Conservation (phyloP, 495 filamentous ascomycete genomes). For the Talaromyces stipitatus region DNA sequence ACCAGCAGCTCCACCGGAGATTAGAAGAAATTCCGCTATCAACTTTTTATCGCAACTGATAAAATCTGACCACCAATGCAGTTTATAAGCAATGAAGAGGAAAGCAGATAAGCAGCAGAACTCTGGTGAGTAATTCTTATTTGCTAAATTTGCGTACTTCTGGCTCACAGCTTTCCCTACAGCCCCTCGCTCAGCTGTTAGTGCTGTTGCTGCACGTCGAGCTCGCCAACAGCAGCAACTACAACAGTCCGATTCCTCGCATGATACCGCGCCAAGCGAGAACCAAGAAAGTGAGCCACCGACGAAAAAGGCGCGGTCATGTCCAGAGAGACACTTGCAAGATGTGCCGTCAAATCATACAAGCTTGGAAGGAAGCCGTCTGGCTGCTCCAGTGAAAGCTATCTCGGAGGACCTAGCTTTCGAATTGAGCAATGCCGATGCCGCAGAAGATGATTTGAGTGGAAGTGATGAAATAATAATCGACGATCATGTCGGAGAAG, state of each 20-base stretch:
- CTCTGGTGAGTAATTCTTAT: constrained; percentile 19
- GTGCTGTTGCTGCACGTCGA: constrained; percentile 40
- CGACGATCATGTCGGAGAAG: constrained; percentile 17
- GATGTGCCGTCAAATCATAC: not conserved
- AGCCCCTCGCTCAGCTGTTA: constrained; percentile 27
- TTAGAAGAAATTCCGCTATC: not conserved
- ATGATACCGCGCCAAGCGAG: constrained; percentile 11
- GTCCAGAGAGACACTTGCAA: not conserved
- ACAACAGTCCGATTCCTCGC: constrained; percentile 14
- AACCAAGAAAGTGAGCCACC: constrained; percentile 24
- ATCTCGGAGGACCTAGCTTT: not conserved
- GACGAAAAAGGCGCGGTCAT: constrained; percentile 27
- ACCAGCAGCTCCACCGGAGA: not conserved
- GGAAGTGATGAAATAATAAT: constrained; percentile 18
- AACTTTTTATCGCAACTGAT: constrained; percentile 1
- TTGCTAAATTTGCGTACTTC: not conserved
- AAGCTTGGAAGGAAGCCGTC: not conserved
- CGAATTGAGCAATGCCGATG: constrained; percentile 1
- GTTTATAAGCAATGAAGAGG: constrained; percentile 25
- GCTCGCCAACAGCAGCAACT: constrained; percentile 38
- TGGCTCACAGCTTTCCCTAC: not conserved
- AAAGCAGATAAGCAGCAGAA: constrained; percentile 36
- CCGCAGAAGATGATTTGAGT: constrained; percentile 10
- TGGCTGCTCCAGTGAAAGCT: not conserved
- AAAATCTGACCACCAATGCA: too few species aligned